phyloP scores from a whole-genome alignment of 1,284 basidiomycete species.

The Boletus semigastroideus region DNA sequence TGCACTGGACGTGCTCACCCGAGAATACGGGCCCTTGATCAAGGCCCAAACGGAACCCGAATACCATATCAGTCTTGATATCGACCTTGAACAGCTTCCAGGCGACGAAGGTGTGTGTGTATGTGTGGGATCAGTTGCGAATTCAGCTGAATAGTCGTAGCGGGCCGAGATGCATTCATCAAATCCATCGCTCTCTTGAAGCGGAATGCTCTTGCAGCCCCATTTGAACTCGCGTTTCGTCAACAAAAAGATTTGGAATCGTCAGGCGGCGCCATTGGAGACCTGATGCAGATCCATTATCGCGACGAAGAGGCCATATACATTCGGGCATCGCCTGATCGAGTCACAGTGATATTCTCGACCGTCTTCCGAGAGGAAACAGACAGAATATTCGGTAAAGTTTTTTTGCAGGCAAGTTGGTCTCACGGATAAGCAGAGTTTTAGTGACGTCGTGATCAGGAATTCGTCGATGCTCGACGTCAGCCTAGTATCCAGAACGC shows the following conservation, averaged over 20 bases:
- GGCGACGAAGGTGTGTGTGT: constrained; percentile 67
- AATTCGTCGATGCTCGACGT: constrained; percentile 97
- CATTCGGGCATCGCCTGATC: constrained; percentile 89
- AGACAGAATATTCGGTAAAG: constrained; percentile 94
- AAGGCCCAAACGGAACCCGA: constrained; percentile 71
- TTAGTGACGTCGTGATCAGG: constrained; percentile 46
- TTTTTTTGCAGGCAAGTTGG: constrained; percentile 86
- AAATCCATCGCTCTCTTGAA: constrained; percentile 86
- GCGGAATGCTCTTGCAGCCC: constrained; percentile 92
- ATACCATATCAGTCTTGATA: constrained; percentile 85
- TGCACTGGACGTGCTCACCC: constrained; percentile 75
- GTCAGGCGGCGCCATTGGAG: constrained; percentile 64
- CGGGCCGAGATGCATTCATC: constrained; percentile 78
- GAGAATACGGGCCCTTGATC: constrained; percentile 83
- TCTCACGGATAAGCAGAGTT: neutral
- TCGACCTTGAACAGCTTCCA: constrained; percentile 88
- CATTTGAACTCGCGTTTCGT: constrained; percentile 89
- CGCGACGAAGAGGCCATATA: constrained; percentile 97
- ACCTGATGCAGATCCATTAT: constrained; percentile 93
- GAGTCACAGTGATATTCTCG: constrained; percentile 97
- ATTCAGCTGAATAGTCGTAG: constrained; percentile 41
- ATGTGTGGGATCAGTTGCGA: constrained; percentile 15
- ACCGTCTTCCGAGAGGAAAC: constrained; percentile 98
- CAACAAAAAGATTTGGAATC: constrained; percentile 85
- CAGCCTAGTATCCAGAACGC: constrained; percentile 94